Percentiles rank a stretch among this genome's conserved stretches.
Evolutionary conservation across 2,329 filamentous ascomycete genomes (phyloP).

Genomic region (Cordyceps farinosa): DNA sequence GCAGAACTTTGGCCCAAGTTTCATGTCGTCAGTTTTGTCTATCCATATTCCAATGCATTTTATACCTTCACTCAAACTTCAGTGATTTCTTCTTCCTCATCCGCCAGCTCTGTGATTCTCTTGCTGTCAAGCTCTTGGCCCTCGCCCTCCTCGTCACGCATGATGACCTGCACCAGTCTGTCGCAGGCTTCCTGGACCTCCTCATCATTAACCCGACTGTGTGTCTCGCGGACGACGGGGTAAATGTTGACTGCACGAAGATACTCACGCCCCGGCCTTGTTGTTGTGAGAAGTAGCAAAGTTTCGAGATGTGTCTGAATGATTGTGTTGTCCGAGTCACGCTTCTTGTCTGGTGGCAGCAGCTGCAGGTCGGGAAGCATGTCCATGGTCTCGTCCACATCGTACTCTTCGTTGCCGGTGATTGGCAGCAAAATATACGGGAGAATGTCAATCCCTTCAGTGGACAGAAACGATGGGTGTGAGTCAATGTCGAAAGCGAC

Average conservation of each 20-base stretch:
- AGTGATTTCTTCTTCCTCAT: conserved; percentile 53
- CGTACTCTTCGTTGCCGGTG: conserved; percentile 82
- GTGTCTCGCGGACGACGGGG: conserved; percentile 81
- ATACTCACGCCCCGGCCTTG: conserved; percentile 67
- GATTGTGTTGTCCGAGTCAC: conserved; percentile 73
- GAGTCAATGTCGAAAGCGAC: conserved; percentile 75
- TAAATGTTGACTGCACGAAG: conserved; percentile 80
- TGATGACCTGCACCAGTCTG: conserved; percentile 81
- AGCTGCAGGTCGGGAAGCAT: conserved; percentile 92
- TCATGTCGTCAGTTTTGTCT: background rate
- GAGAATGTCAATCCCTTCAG: conserved; percentile 72
- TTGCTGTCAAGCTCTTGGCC: conserved; percentile 35
- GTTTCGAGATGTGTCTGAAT: conserved; percentile 88
- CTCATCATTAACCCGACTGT: conserved; percentile 73
- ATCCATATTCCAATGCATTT: conserved; percentile 4
- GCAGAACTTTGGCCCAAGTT: background rate
- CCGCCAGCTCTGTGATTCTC: conserved; percentile 44
- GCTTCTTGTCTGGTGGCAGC: conserved; percentile 81
- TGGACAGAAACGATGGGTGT: conserved; percentile 67
- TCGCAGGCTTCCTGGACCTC: conserved; percentile 82
- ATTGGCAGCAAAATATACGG: conserved; percentile 88
- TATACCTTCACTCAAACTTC: conserved; percentile 42
- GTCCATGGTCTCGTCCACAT: conserved; percentile 76
- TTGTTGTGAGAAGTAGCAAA: conserved; percentile 76
- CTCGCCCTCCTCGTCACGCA: conserved; percentile 66